Base-by-base conservation (phyloP, 257 asterid genomes). In the Linaria vulgaris region DNA sequence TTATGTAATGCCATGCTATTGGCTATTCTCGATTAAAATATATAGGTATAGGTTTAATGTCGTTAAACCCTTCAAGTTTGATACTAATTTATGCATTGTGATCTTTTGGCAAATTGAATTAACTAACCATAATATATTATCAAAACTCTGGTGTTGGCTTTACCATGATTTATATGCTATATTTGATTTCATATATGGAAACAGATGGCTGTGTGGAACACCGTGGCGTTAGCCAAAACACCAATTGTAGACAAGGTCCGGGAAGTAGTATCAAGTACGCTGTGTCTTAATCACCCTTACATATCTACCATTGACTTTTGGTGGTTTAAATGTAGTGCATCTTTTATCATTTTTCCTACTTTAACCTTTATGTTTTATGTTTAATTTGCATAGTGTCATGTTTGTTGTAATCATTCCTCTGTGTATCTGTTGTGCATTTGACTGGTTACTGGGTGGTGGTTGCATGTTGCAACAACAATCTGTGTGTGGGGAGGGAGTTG, bases 401-500 rank as follows among this genome's bases (percentile, higher is more conserved):
- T 34, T 34, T 34, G 6, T 34, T 34, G 41, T 11, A 34, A 34
- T 34, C 34, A 27, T 27, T 27, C 41, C 46, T 24, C 19, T 9
- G 54, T 51, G 23, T n/a, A 6, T 39, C 45, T 63, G n/a, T n/a
- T n/a, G n/a, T n/a, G n/a, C n/a, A n/a, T n/a, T n/a, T n/a, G n/a
- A n/a, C n/a, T 92, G 99, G 99, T 63, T 92, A 74, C 68, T 82
- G 76, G 99, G 97, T 72, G 96, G 96, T 52, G 97, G 99, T 76
- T 92, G 97, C 97, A 92, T 96, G 99, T 76, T 92, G 97, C 97
- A 92, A 89, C 78, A 87, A 92, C 74, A 88, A 88, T 73, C 78
- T 87, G 24, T 92, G 97, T n/a, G n/a, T n/a, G 99, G 99, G 97
- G 39, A 97, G 96, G 72, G 95, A 83, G 70, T 78, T 83, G 23